Evolutionary conservation across 176 grass and related monocot genomes (phyloP), one percentile per base, ranked within the genome.

Genomic region (Rhynchospora pubera): DNA sequence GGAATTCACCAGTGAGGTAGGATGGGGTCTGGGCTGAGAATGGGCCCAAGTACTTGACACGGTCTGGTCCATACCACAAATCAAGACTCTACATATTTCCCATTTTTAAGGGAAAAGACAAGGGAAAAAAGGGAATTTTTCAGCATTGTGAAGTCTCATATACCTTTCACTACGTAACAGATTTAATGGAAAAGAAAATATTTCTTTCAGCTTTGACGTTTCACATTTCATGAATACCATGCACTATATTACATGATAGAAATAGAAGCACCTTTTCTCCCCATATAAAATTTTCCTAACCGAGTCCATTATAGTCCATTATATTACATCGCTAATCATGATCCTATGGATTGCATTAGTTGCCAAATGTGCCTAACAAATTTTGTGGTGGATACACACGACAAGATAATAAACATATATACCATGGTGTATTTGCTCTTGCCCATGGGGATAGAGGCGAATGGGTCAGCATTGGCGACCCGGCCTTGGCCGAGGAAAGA

Each of bases 1-100:
- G 90, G 83, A 94, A 97, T 82, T 97, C 94, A 46, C 94, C 94
- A 10, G 71, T 92, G 3, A 97, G 92, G 88, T 97, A 97, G 0
- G 91, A 91, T 46, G 94, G 94, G 6, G 94, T 94, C 86, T 92
- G 90, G 5, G 92, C 94, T 3, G 94, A 97, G 90, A 97, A 94
- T 1, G 94, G 94, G 28, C 94, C 94, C 78, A 97, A 87, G 88
- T 94, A 97, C 87, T 94, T 94, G 63, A 92, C 87, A 65, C 94
- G 88, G 88, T 97, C 92, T 5, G 88, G 88, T 0, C 94, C 94
- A 59, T 97, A 97, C 94, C 94, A 97, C 55, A 94, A 69, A 15
- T 97, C 91, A 53, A 93, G 93, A 69, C 91, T 52, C 94, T 97
- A 65, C 4, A 77, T 45, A 39, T 59, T 73, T 50, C 28, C 72